Evolutionary conservation across 805 yeast species (phyloP), one percentile per base, ranked within the genome.

Genomic region (Tetrapisispora iriomotensis): DNA sequence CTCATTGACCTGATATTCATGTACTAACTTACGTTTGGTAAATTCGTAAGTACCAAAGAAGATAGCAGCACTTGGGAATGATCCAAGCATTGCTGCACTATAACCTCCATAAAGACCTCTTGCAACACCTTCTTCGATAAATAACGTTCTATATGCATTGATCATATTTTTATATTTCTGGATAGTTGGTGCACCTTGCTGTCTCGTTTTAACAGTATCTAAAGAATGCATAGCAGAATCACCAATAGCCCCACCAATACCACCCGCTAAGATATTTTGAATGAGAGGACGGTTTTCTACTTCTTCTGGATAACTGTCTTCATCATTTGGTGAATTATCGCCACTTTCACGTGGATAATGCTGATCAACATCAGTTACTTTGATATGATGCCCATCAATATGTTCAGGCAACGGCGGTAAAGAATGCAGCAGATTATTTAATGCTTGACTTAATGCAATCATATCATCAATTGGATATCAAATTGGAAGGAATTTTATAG

Each of bases 201-300:
- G 98, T 45, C 98, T 70, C 2, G 98, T 92, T 58, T 92, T 92
- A 24, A 92, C 95, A 0, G 98, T 92, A 56, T 92, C 99, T 26
- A 92, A 64, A 0, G 97, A 88, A 61, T 92, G 96, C 96, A 92
- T 92, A 23, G 76, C 74, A 39, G 84, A 79, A 1, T 97, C 98
- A 7, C 98, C 98, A 36, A 90, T 62, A 0, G 95, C 96, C 30
- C 98, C 98, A 0, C 54, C 86, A 75, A 52, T 73, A 31, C 40
- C 40, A 70, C 45, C 72, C 33, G 19, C 81, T 60, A 6, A 82
- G 72, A 29, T 46, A 41, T 20, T 35, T 22, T 37, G 39, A 22
- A 20, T 32, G 20, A 21, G 25, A 19, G 28, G 41, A 19, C 29
- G 46, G 41, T 20, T 9, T n/a, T 34, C 15, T n/a, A 15, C 13